Conservation (phyloP, 1,139 yeast species). For the Scheffersomyces insectosa region DNA sequence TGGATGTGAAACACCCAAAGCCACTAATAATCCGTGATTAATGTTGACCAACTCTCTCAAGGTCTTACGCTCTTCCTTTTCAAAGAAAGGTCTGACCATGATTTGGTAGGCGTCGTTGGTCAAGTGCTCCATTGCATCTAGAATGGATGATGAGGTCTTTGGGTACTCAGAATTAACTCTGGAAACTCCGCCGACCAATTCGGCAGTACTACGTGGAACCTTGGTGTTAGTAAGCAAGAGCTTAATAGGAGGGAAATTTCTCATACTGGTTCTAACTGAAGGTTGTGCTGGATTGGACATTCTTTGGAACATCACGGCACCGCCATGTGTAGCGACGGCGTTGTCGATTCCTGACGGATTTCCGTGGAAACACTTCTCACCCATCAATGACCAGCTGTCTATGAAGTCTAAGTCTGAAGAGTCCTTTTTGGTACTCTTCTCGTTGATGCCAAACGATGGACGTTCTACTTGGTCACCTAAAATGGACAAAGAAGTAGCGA, state of each 20-base stretch:
- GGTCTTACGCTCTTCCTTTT: conserved; percentile 40
- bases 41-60: conserved; percentile 71
- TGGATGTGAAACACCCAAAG: conserved; percentile 93
- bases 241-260: conserved; percentile 73
- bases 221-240: conserved; percentile 80
- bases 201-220: conserved; percentile 85
- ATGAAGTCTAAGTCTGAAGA: conserved; percentile 57
- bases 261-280: conserved; percentile 62
- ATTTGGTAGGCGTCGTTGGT: conserved; percentile 68
- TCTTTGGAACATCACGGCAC: conserved; percentile 89
- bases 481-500: conserved; percentile 71
- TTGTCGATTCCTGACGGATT: conserved; percentile 97
- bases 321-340: conserved; percentile 94
- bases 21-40: conserved; percentile 84
- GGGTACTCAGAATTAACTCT: conserved; percentile 54
- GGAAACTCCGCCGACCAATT: conserved; percentile 77
- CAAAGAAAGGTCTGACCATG: conserved; percentile 55
- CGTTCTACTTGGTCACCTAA: conserved; percentile 55
- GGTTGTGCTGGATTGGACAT: conserved; percentile 52
- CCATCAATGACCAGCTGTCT: conserved; percentile 87
- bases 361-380: conserved; percentile 95
- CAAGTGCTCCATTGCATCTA: conserved; percentile 70
- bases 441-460: conserved; percentile 29
- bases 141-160: conserved; percentile 52
- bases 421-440: conserved; percentile 32